Conservation (phyloP, 2,329 filamentous ascomycete species). For the Calonectria multiphialidica region DNA sequence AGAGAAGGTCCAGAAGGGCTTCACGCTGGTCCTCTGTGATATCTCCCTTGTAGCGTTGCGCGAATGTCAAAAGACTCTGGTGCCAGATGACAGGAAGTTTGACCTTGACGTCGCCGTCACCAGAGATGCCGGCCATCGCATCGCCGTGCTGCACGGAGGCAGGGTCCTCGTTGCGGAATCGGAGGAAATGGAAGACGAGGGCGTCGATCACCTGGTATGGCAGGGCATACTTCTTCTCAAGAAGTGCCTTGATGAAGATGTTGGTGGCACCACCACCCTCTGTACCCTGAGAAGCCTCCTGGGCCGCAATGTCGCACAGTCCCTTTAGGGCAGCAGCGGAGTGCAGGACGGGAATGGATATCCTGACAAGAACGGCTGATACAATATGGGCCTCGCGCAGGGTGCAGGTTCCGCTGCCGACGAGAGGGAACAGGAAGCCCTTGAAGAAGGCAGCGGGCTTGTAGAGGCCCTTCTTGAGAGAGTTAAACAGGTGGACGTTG, state of each 20-base stretch:
- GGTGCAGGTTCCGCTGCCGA: conserved; percentile 88
- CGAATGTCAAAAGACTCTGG: conserved; percentile 91
- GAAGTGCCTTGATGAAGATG: conserved; percentile 90
- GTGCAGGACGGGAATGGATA: conserved; percentile 91
- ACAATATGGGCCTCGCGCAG: conserved; percentile 93
- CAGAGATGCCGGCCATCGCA: conserved; percentile 61
- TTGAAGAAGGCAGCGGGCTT: conserved; percentile 98
- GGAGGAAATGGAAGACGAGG: conserved; percentile 95
- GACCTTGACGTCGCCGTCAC: conserved; percentile 62
- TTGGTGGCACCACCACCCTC: conserved; percentile 94
- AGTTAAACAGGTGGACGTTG: conserved; percentile 94
- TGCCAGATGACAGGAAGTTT: conserved; percentile 96
- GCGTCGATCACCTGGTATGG: conserved; percentile 96
- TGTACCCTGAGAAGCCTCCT: conserved; percentile 84
- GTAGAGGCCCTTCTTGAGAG: conserved; percentile 91
- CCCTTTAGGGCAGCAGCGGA: conserved; percentile 92
- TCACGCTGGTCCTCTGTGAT: conserved; percentile 96
- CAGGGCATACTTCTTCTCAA: conserved; percentile 97
- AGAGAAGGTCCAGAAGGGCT: conserved; percentile 86
- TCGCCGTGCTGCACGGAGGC: conserved; percentile 65
- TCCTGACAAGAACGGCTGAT: conserved; percentile 84
- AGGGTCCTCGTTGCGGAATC: conserved; percentile 81
- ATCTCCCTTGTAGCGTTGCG: conserved; percentile 94
- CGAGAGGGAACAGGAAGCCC: conserved; percentile 91
- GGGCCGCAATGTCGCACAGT: conserved; percentile 92